Conservation (phyloP, 257 asterid species). For the Anisodus acutangulus region DNA sequence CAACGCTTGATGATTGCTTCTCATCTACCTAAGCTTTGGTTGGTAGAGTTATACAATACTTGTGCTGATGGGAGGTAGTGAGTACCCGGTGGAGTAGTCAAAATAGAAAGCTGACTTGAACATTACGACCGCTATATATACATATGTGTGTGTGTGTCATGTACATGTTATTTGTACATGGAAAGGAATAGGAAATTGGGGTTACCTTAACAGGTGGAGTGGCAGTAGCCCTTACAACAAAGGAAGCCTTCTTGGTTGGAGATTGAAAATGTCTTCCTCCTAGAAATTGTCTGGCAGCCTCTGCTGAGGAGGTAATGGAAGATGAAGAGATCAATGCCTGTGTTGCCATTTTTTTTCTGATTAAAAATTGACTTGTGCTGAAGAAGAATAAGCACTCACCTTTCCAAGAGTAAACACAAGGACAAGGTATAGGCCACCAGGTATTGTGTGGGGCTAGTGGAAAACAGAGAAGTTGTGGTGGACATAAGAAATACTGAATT, state of each 20-base stretch:
- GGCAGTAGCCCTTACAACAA: constrained; percentile 68
- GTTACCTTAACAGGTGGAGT: constrained; percentile 88
- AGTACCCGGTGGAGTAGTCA: neutral
- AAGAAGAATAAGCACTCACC: neutral
- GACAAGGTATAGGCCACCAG: constrained; percentile 30
- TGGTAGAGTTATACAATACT: neutral
- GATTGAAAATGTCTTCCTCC: constrained; percentile 60
- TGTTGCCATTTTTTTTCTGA: constrained; percentile 61
- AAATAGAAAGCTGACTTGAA: no score
- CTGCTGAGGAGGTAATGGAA: constrained; percentile 79
- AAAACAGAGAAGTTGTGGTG: constrained; percentile 25
- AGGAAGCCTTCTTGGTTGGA: constrained; percentile 57
- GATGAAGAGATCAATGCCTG: constrained; percentile 91
- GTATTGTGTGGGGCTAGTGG: constrained; percentile 6
- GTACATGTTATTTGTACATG: neutral
- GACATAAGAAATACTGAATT: neutral
- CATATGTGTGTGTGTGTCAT: neutral
- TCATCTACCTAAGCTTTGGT: neutral
- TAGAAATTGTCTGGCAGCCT: constrained; percentile 62
- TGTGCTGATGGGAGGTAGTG: neutral
- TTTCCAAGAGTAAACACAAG: neutral
- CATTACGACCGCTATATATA: no score
- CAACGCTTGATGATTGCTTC: neutral
- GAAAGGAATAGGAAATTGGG: neutral
- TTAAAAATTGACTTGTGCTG: neutral